A percentile compares a stretch with the other conserved stretches of the same genome.
Conservation (phyloP, 202 grass and related monocot species). For the Elaeis oleifera region DNA sequence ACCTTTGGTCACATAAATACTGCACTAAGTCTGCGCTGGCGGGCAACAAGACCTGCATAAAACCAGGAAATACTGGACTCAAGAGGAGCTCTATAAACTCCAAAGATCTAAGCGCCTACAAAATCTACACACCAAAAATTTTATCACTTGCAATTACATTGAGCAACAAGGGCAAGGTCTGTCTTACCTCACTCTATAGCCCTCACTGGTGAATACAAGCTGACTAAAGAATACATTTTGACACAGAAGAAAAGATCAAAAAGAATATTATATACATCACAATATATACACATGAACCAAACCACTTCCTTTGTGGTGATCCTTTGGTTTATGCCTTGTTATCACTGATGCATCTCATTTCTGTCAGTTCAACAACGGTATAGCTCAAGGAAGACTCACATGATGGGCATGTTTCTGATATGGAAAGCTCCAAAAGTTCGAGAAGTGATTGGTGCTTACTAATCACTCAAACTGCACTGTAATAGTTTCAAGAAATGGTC, state of each 20-base stretch:
- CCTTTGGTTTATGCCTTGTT: too few species aligned
- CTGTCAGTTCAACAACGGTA: not conserved
- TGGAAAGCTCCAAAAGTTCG: too few species aligned
- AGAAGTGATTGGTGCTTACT: too few species aligned
- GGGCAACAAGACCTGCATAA: too few species aligned
- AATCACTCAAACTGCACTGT: not conserved
- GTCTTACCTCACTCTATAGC: slow-evolving; percentile 22
- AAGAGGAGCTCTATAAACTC: too few species aligned
- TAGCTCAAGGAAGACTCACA: too few species aligned
- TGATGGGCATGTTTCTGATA: too few species aligned
- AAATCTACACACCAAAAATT: not conserved
- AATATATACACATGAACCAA: not conserved
- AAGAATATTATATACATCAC: not conserved
- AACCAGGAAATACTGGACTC: too few species aligned
- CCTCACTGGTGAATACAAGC: slow-evolving; percentile 33
- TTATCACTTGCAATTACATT: slow-evolving; percentile 31
- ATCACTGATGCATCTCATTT: not conserved
- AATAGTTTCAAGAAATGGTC: slow-evolving; percentile 7
- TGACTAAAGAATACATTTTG: slow-evolving; percentile 22
- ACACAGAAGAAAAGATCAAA: not conserved
- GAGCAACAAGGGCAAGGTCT: slow-evolving; percentile 29
- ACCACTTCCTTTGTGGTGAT: not conserved
- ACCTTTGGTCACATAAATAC: too few species aligned
- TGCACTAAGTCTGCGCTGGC: too few species aligned
- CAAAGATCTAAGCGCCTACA: too few species aligned